Evolutionary conservation across 208 protist species (phyloP).

Genomic region (Acanthamoeba polyphaga): DNA sequence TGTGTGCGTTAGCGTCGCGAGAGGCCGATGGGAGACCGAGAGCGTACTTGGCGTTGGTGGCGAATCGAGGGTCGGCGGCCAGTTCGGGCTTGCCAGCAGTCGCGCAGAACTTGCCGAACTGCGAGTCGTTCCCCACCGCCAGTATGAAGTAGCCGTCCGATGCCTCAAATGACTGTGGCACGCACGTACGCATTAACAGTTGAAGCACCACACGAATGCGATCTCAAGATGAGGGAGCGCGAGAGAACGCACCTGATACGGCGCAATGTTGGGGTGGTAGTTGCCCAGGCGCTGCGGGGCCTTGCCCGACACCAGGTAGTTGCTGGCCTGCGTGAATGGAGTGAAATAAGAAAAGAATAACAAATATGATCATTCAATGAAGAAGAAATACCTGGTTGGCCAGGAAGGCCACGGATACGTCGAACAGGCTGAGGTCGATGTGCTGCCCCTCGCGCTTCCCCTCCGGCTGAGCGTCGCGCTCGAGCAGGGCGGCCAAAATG

Average conservation of each 20-base stretch:
- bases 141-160: constrained; percentile 75
- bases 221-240: background rate
- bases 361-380: background rate
- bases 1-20: background rate
- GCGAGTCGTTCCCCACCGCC: constrained; percentile 78
- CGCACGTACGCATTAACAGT: background rate
- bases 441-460: constrained; percentile 62
- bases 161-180: constrained; percentile 46
- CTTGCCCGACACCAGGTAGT: constrained; percentile 69
- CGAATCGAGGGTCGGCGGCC: background rate
- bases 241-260: constrained; percentile 68
- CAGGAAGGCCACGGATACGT: constrained; percentile 74
- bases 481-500: constrained; percentile 75
- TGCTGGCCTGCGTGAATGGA: background rate
- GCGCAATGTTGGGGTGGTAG: constrained; percentile 79
- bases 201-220: background rate
- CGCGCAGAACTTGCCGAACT: constrained; percentile 76
- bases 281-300: constrained; percentile 79
- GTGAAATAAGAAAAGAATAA: background rate
- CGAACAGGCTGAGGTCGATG: constrained; percentile 79
- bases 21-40: background rate
- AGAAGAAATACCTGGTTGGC: constrained; percentile 43
- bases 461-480: background rate
- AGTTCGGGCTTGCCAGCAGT: background rate
- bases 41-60: background rate